Base-by-base conservation (phyloP, 2,329 filamentous ascomycete genomes). In the Bipolaris sorokiniana region DNA sequence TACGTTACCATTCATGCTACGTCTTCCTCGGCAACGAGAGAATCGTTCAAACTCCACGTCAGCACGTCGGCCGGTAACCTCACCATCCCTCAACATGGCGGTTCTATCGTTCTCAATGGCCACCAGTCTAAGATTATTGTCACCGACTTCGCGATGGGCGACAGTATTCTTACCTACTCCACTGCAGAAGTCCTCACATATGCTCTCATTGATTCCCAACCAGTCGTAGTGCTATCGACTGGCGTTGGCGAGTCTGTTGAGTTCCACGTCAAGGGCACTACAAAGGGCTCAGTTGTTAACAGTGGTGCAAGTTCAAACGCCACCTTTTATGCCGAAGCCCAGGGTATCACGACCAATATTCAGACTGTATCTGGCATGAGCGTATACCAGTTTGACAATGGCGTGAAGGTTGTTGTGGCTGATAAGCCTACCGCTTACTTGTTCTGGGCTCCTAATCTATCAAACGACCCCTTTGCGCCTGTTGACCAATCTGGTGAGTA, bases 51-150 rank as follows among this genome's bases (percentile, higher is more conserved):
- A 44, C 72, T 88, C 5, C 75, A 79, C 4, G 79, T 87, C 7
- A 81, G 80, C 42, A 88, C 86, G 0, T 86, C 85, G 0, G 76
- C 76, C 15, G 86, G 86, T 1, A 71, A 78, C 5, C 58, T 87
- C 7, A 83, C 80, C 0, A 78, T 88, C 13, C 85, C 86, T 1
- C 81, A 82, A 54, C 77, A 81, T 44, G 79, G 76, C 1, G 77
- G 77, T 0, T 67, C 71, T 0, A 81, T 87, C 42, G 76, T 81
- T 5, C 78, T 89, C 38, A 82, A 87, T 53, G 86, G 86, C 1
- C 83, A 86, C 36, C 83, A 87, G 53, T 82, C 85, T 7, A 88
- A 88, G 77, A 83, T 88, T 15, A 70, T 88, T 3, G 83, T 85
- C 0, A 85, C 85, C 0, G 86, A 88, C 62, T 88, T 87, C 54